phyloP scores from a whole-genome alignment of 1,139 yeast species.

The Candida albicans region DNA sequence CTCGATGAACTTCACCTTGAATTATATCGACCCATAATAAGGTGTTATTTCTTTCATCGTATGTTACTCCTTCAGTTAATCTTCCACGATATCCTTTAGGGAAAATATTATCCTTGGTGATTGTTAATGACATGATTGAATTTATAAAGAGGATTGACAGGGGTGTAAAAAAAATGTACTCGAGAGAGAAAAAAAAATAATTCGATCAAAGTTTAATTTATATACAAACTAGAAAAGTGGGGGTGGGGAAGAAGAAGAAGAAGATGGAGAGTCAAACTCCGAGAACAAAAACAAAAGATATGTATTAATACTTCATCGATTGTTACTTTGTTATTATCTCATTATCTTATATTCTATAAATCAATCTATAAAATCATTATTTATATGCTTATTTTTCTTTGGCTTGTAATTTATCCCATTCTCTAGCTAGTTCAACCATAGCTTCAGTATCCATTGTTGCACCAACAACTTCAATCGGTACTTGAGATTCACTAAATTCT shows the following conservation, averaged over 20 bases:
- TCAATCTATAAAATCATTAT: background rate
- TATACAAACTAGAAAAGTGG: background rate
- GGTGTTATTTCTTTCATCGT: slow-evolving; percentile 55
- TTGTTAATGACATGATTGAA: slow-evolving; percentile 9
- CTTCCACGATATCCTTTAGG: slow-evolving; percentile 50
- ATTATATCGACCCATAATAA: slow-evolving; percentile 72
- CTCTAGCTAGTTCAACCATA: slow-evolving; percentile 63
- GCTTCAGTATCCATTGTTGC: slow-evolving; percentile 67
- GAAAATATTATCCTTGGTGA: slow-evolving; percentile 28
- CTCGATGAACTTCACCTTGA: slow-evolving; percentile 56
- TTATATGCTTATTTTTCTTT: slow-evolving; percentile 1
- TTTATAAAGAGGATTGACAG: no score
- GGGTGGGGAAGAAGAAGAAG: background rate
- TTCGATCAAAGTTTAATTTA: slow-evolving; percentile 1
- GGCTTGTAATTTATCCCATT: slow-evolving; percentile 42
- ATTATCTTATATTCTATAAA: background rate
- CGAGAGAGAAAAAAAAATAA: background rate
- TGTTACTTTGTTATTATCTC: no score
- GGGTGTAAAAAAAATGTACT: background rate
- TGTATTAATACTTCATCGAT: no score
- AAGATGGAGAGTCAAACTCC: no score
- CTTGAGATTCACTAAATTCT: slow-evolving; percentile 87
- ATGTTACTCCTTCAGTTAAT: slow-evolving; percentile 67
- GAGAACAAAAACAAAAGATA: no score
- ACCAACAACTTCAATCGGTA: slow-evolving; percentile 86